These are phyloP conservation scores for Helianthus tuberosus DNA, from an alignment of 129 eudicot species.

Conservation along the genomic window DNA sequence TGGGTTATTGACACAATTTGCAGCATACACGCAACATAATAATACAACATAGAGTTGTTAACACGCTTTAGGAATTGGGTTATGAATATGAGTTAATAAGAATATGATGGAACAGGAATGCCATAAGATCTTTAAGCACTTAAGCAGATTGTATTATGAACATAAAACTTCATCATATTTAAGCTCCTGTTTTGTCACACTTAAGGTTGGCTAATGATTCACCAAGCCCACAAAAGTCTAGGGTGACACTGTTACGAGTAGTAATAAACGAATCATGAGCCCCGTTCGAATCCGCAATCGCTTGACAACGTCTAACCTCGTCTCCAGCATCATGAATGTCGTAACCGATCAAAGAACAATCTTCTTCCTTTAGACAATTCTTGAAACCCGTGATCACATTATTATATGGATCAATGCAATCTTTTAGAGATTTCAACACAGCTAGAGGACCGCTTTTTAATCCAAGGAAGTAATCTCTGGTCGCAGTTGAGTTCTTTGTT, in stretches of 20 bases:
- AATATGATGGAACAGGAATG: background rate
- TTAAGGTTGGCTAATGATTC: constrained; percentile 17
- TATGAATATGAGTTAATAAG: no score
- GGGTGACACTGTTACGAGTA: background rate
- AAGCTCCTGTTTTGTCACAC: background rate
- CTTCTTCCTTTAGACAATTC: constrained; percentile 20
- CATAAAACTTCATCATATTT: background rate
- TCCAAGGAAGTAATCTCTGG: constrained; percentile 13
- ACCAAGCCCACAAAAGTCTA: constrained; percentile 17
- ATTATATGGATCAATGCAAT: constrained; percentile 10
- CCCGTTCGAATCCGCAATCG: constrained; percentile 7
- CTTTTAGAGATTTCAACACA: constrained; percentile 11
- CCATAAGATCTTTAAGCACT: no score
- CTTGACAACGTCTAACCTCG: constrained; percentile 31
- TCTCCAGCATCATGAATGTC: constrained; percentile 28
- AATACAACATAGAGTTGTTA: no score
- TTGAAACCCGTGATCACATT: background rate
- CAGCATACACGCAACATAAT: no score
- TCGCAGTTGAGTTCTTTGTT: no score
- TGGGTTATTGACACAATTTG: no score
- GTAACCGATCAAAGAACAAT: constrained; percentile 1
- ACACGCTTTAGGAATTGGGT: no score
- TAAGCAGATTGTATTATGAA: no score
- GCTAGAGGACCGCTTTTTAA: constrained; percentile 12
- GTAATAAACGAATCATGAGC: constrained; percentile 35